Conservation (phyloP, 148 eudicot species). For the Silene conica region DNA sequence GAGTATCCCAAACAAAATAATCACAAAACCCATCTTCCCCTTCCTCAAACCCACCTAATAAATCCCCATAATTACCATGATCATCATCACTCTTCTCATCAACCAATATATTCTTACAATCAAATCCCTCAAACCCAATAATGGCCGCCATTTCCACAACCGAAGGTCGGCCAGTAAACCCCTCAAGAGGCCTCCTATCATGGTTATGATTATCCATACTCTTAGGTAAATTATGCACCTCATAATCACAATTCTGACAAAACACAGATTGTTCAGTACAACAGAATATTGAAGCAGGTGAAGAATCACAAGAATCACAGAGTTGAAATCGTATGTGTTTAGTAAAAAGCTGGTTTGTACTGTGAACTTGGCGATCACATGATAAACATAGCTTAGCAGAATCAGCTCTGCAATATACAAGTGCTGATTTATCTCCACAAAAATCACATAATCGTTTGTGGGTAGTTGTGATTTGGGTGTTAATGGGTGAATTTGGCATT, state of each 20-base stretch:
- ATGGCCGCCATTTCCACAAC: conserved; percentile 41
- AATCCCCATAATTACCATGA: conserved; percentile 19
- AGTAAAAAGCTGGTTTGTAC: conserved; percentile 61
- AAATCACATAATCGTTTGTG: conserved; percentile 55
- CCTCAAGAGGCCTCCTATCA: conserved; percentile 72
- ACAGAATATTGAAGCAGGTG: conserved; percentile 65
- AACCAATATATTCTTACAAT: conserved; percentile 9
- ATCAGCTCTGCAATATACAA: conserved; percentile 79
- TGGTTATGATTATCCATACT: conserved; percentile 29
- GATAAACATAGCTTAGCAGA: conserved; percentile 67
- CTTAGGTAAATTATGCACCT: conserved; percentile 28
- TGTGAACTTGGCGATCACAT: conserved; percentile 74
- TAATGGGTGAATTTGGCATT: conserved; percentile 28
- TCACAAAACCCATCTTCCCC: conserved; percentile 39
- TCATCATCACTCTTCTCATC: conserved; percentile 5
- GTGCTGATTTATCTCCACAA: conserved; percentile 45
- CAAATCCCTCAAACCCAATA: conserved; percentile 57
- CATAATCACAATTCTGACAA: conserved; percentile 90
- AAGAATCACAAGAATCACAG: conserved; percentile 60
- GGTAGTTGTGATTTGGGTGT: conserved; percentile 8
- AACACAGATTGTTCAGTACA: conserved; percentile 42
- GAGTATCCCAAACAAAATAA: conserved; percentile 30
- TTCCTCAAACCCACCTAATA: conserved; percentile 16
- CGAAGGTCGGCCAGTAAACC: conserved; percentile 60
- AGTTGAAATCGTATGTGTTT: conserved; percentile 69